Base-by-base conservation (phyloP, 805 yeast genomes). In the Sugiyamaella marilandica region DNA sequence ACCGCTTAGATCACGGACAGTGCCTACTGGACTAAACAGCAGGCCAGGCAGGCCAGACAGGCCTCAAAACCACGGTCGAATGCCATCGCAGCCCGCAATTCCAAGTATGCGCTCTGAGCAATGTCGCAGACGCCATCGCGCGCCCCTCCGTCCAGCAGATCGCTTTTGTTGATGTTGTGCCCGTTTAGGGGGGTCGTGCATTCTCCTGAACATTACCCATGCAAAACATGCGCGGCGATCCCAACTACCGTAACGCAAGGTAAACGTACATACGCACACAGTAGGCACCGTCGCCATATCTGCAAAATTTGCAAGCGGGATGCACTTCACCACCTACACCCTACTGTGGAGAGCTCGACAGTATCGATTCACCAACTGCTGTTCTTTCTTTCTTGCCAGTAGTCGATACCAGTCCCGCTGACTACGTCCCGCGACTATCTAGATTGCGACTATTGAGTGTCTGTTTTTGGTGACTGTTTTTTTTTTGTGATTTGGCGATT, bases 311-410 rank as follows among this genome's bases (percentile, higher is more conserved):
- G 16, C 16, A 3, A 14, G 4, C 9, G 37, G 37, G 37, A 13
- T 34, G 18, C 39, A 39, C 43, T 39, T 39, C 19, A 39, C 43
- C 43, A 39, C 43, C 21, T 39, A 39, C 16, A 13, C 16, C 37
- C 9, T 10, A 34, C 43, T 19, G 19, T n/a, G 43, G 14, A 16
- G 11, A 39, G 24, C 13, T 13, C 14, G 39, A 34, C 39, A 24
- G 29, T 3, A 16, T 34, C 39, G 39, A 34, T 39, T 16, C 13
- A 39, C 43, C 43, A 39, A 39, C 43, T 39, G 43, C 43, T 39
- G 43, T 39, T 39, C 43, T 14, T 39, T 39, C 43, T 39, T 39
- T 39, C 8, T n/a, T 13, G 21, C 19, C 43, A 39, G 43, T 39
- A 39, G 43, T 39, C 43, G 43, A 16, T 39, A 14, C 43, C 24